Conservation (phyloP, 164 flowering plant genomes). For the Echeveria elegans region DNA sequence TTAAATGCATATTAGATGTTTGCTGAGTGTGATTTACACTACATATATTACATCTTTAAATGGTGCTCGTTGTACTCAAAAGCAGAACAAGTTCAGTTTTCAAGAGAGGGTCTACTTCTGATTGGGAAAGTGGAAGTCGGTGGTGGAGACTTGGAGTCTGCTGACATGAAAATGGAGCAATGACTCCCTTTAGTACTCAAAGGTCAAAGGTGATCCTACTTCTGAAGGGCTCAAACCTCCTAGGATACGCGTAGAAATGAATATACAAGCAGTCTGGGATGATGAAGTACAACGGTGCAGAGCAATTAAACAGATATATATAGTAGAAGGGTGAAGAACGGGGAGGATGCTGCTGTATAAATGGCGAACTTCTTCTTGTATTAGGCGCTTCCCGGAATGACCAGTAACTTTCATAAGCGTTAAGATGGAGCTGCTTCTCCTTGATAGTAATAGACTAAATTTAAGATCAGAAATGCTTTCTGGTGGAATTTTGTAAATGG, state of each 20-base stretch:
- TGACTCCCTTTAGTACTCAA: conserved; percentile 24
- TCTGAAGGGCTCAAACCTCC: conserved; percentile 23
- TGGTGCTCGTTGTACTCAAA: too few species aligned
- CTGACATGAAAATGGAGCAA: conserved; percentile 31
- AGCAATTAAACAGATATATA: conserved; percentile 9
- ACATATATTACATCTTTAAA: too few species aligned
- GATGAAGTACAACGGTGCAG: background rate
- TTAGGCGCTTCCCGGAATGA: conserved; percentile 20
- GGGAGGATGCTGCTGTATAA: conserved; percentile 17
- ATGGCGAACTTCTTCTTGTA: conserved; percentile 22
- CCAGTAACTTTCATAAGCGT: too few species aligned
- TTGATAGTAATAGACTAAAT: too few species aligned
- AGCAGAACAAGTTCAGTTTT: conserved; percentile 22
- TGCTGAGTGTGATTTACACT: too few species aligned
- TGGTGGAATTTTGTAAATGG: too few species aligned
- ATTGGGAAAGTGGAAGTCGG: conserved; percentile 49
- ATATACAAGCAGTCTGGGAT: conserved; percentile 12
- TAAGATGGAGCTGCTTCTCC: too few species aligned
- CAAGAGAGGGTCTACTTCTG: conserved; percentile 29
- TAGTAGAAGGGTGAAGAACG: conserved; percentile 5
- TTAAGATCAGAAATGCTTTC: too few species aligned
- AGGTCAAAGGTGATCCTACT: conserved; percentile 17
- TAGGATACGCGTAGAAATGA: conserved; percentile 24
- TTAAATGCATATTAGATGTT: too few species aligned
- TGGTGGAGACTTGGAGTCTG: conserved; percentile 43